Conservation (phyloP, 805 yeast species). For the Osmozyma mogii region DNA sequence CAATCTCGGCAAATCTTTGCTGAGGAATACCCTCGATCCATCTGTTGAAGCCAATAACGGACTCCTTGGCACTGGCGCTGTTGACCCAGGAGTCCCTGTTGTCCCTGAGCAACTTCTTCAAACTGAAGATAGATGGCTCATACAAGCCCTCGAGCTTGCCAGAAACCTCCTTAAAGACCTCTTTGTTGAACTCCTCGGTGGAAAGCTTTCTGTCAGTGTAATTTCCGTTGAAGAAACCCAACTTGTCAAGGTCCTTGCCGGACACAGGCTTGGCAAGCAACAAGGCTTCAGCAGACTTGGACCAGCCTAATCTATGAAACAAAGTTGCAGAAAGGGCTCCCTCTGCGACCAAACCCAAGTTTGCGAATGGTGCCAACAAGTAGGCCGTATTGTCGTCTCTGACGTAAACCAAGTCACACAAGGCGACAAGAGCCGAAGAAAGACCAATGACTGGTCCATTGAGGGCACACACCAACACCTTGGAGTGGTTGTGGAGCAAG, state of each 20-base stretch:
- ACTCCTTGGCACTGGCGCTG: conserved; percentile 56
- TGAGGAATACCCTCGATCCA: conserved; percentile 76
- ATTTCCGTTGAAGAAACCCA: conserved; percentile 58
- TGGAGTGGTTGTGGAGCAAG: conserved; percentile 60
- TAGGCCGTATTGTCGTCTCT: conserved; percentile 48
- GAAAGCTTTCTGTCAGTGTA: conserved; percentile 32
- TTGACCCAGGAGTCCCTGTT: conserved; percentile 34
- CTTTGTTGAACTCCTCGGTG: conserved; percentile 37
- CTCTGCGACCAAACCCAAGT: conserved; percentile 76
- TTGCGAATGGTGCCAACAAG: conserved; percentile 70
- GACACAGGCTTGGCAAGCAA: conserved; percentile 58
- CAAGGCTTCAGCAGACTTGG: conserved; percentile 65
- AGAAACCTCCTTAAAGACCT: conserved; percentile 27
- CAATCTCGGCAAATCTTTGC: conserved; percentile 47
- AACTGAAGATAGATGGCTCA: conserved; percentile 35
- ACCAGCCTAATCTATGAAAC: conserved; percentile 62
- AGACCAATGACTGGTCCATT: conserved; percentile 88
- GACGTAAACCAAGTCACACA: conserved; percentile 71
- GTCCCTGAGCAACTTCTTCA: conserved; percentile 37
- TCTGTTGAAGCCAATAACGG: conserved; percentile 55
- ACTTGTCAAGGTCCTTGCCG: conserved; percentile 46
- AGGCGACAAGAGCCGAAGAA: conserved; percentile 62
- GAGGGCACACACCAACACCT: conserved; percentile 62
- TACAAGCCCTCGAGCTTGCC: conserved; percentile 36
- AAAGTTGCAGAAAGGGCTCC: conserved; percentile 69